phyloP scores from a whole-genome alignment of 2,329 filamentous ascomycete genomes.

The Albophoma yamanashiensis region DNA sequence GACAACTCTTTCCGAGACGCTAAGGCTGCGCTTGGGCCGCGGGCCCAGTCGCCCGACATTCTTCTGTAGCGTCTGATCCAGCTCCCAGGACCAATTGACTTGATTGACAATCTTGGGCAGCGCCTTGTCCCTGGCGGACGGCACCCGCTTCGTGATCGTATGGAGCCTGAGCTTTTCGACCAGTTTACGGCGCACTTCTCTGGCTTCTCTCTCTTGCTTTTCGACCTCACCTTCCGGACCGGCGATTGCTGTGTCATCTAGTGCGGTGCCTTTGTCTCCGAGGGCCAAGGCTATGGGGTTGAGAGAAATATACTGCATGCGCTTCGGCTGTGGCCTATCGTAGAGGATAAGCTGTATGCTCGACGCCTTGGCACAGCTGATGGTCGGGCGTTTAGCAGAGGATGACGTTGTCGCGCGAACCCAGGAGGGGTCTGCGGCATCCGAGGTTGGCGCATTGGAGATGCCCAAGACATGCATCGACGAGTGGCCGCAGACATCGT shows the following conservation, averaged over 20 bases:
- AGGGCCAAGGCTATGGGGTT: conserved; percentile 81
- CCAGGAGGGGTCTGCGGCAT: conserved; percentile 53
- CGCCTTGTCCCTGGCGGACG: conserved; percentile 73
- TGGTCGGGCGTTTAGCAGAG: conserved; percentile 49
- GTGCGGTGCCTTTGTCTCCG: conserved; percentile 52
- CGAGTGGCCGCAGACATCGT: conserved; percentile 71
- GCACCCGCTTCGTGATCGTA: conserved; percentile 65
- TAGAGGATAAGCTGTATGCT: conserved; percentile 85
- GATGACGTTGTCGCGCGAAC: conserved; percentile 49
- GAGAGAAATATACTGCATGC: conserved; percentile 95
- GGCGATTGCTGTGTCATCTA: conserved; percentile 19
- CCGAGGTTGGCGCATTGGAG: conserved; percentile 52
- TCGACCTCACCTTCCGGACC: conserved; percentile 65
- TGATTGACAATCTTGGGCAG: conserved; percentile 78
- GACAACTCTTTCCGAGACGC: conserved; percentile 87
- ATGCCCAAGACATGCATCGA: conserved; percentile 80
- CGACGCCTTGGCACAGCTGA: conserved; percentile 60
- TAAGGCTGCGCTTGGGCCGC: conserved; percentile 72
- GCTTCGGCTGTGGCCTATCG: conserved; percentile 69
- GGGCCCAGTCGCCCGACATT: conserved; percentile 80
- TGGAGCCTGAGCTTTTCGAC: conserved; percentile 84
- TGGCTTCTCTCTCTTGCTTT: conserved; percentile 44
- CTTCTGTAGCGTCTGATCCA: conserved; percentile 75
- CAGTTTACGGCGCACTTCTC: conserved; percentile 53
- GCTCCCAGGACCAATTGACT: conserved; percentile 90